Percentiles rank a stretch among this genome's conserved stretches.
Conservation (phyloP, 2,329 filamentous ascomycete genomes). For the Gaeumannomyces sp. region DNA sequence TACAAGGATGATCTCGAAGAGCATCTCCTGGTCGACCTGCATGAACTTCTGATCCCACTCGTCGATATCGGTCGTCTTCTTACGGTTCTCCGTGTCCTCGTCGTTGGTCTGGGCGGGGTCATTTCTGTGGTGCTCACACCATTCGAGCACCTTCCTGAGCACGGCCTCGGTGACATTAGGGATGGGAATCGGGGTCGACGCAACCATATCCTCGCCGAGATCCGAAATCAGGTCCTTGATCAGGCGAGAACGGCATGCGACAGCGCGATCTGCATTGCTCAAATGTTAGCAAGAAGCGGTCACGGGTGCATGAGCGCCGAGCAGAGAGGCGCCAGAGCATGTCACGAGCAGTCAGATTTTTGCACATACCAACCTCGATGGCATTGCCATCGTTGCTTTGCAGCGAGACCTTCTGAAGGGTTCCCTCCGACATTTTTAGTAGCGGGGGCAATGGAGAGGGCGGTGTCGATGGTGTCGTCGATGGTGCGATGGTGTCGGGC, state of each 20-base stretch:
- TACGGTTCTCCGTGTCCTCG: conserved; percentile 87
- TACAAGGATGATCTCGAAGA: conserved; percentile 98
- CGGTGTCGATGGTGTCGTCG: background rate
- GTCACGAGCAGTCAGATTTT: background rate
- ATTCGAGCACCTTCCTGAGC: conserved; percentile 92
- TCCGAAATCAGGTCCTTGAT: conserved; percentile 99
- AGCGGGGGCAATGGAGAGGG: background rate
- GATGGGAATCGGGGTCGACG: conserved; percentile 71
- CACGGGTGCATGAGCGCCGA: conserved; percentile 4
- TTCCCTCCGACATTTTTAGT: conserved; percentile 24
- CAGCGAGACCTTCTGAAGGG: conserved; percentile 38
- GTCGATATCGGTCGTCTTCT: conserved; percentile 98
- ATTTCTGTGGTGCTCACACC: conserved; percentile 91
- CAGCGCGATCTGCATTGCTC: conserved; percentile 57
- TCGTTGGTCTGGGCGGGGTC: conserved; percentile 79
- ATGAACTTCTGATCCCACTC: conserved; percentile 99
- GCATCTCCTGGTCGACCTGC: conserved; percentile 99
- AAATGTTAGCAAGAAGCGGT: conserved; percentile 4
- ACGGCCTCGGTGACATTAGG: conserved; percentile 93
- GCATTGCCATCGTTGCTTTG: conserved; percentile 44
- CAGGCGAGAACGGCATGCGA: conserved; percentile 86
- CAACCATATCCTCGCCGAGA: conserved; percentile 59
- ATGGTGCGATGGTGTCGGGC: no score
- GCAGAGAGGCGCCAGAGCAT: background rate
- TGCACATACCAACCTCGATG: conserved; percentile 31